Conservation (phyloP, 2,329 filamentous ascomycete genomes). For the Xylariaceae sp. region DNA sequence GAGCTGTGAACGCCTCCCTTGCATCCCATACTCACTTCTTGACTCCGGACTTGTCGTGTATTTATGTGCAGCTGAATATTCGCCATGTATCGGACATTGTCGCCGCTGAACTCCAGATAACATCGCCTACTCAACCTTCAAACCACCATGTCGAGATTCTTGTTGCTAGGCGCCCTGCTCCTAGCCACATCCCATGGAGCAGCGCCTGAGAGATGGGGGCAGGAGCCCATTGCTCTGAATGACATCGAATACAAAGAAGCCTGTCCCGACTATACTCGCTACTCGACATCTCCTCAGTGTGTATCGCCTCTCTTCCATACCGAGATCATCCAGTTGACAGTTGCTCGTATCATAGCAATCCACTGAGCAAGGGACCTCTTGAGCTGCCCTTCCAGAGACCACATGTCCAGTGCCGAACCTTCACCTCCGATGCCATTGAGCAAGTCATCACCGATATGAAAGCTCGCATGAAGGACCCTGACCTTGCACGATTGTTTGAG, state of each 20-base stretch:
- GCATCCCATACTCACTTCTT: too few species aligned
- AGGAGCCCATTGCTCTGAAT: conserved; percentile 31
- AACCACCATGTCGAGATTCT: conserved; percentile 4
- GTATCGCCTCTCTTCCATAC: conserved; percentile 22
- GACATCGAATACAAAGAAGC: conserved; percentile 37
- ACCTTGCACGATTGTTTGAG: conserved; percentile 88
- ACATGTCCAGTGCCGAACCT: conserved; percentile 76
- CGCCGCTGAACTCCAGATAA: too few species aligned
- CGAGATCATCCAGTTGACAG: conserved; percentile 8
- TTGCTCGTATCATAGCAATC: conserved; percentile 51
- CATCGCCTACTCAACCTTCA: too few species aligned
- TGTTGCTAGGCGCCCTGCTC: conserved; percentile 16
- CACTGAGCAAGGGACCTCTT: conserved; percentile 75
- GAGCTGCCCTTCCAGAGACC: conserved; percentile 84
- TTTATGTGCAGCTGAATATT: too few species aligned
- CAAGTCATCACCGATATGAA: conserved; percentile 81
- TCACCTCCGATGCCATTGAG: conserved; percentile 81
- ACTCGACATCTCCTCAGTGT: conserved; percentile 57
- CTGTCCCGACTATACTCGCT: conserved; percentile 62
- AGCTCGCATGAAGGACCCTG: conserved; percentile 73
- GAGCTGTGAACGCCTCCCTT: too few species aligned
- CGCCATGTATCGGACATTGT: too few species aligned
- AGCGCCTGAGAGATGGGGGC: conserved; percentile 21
- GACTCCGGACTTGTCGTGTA: too few species aligned
- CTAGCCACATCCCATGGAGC: conserved; percentile 11